Base-by-base conservation (phyloP, 139 green algal species). In the Limnomonas spitsbergensis region DNA sequence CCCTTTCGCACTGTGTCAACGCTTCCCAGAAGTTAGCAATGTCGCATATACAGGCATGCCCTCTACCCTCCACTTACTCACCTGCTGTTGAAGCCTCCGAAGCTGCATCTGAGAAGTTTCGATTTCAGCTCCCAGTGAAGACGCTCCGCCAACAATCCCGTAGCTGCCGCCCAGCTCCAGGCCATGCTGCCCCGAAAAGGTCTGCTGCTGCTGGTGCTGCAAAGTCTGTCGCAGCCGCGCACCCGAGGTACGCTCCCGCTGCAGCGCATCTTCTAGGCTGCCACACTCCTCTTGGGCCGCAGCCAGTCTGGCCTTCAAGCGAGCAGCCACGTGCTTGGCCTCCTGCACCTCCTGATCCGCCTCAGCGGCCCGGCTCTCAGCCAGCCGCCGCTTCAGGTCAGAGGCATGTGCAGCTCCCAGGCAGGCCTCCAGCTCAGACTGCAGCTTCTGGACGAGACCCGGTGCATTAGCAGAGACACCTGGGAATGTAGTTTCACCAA, bases 381-480 rank as follows among this genome's bases (percentile, higher is more conserved):
- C 87, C 29, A 90, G 66, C 9, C 81, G 78, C 32, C 76, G 80
- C 66, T 90, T 88, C 3, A 88, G 81, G 29, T 82, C 78, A 1
- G 83, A 79, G 9, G 86, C 82, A 53, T 90, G 78, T 4, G 78
- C 61, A 0, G 85, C 85, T 66, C 47, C 20, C 14, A 61, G 47
- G 47, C 20, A 29, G 20, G 14, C 20, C 47, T 61, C 47, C 14
- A 61, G 47, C 47, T 61, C 47, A 61, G 47, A 14, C 47, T 20
- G 14, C 14, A 61, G 47, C 20, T 61, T 14, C 86, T 85, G 29
- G 69, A 61, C 47, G n/a, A n/a, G n/a, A n/a, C n/a, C n/a, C n/a
- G n/a, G n/a, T n/a, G n/a, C n/a, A n/a, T n/a, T n/a, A n/a, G n/a
- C n/a, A n/a, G n/a, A n/a, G n/a, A n/a, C n/a, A n/a, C n/a, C n/a